A percentile compares a stretch with the other conserved stretches of the same genome.
phyloP scores from a whole-genome alignment of 495 filamentous ascomycete genomes.

The Aspergillus incahuasiensis region DNA sequence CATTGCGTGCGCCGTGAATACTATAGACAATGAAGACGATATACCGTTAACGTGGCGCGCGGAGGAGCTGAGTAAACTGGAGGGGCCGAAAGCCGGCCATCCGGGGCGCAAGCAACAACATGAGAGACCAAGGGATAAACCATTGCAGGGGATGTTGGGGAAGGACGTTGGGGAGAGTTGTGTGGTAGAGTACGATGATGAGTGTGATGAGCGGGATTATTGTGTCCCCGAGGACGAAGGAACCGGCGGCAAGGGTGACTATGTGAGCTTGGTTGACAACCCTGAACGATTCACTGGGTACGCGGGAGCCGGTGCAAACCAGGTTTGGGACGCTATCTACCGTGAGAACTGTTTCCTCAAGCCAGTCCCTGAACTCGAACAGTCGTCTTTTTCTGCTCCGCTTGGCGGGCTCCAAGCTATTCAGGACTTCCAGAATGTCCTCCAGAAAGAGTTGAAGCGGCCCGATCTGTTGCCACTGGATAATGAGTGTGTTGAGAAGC shows the following conservation, averaged over 20 bases:
- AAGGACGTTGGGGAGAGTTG: constrained; percentile 90
- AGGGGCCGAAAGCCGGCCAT: constrained; percentile 86
- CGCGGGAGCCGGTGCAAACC: constrained; percentile 70
- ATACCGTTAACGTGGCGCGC: constrained; percentile 89
- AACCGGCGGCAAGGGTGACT: constrained; percentile 82
- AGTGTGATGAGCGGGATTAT: constrained; percentile 96
- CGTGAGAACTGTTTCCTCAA: constrained; percentile 94
- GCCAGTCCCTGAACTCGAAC: constrained; percentile 42
- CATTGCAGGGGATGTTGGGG: constrained; percentile 77
- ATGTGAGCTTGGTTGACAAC: constrained; percentile 89
- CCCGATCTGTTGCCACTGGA: constrained; percentile 66
- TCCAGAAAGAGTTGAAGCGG: constrained; percentile 68
- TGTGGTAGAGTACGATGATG: constrained; percentile 94
- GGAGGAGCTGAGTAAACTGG: constrained; percentile 85
- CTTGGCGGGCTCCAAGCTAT: constrained; percentile 57
- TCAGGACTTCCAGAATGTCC: constrained; percentile 75
- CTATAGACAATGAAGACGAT: constrained; percentile 89
- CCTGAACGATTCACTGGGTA: constrained; percentile 96
- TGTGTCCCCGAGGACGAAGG: constrained; percentile 95
- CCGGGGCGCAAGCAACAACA: constrained; percentile 68
- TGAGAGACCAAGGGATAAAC: constrained; percentile 61
- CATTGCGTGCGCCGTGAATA: constrained; percentile 95
- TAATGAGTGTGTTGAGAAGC: constrained; percentile 93
- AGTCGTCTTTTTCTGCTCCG: constrained; percentile 22
- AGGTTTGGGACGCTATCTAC: constrained; percentile 96